Evolutionary conservation across 192 early-diverging fungal species (phyloP), one percentile per base, ranked within the genome.

Genomic region (Dimargaris verticillata): DNA sequence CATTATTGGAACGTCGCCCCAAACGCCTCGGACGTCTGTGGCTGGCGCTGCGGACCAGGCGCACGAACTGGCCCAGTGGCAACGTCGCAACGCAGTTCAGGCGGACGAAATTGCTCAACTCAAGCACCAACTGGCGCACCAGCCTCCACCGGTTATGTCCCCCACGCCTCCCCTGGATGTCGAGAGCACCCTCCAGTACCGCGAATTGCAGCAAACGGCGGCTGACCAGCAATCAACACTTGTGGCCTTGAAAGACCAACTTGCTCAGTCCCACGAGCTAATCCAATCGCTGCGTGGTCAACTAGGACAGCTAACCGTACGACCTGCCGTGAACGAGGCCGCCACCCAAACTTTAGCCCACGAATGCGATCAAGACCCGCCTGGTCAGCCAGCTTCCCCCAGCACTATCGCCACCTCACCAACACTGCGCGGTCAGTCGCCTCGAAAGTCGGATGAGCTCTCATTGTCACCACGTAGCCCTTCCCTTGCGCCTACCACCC

Each of bases 1-100:
- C 29, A 41, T 59, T 13, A 59, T 59, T 20, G 29, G 57, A 14
- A 42, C n/a, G 2, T 59, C 57, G 20, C 57, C 57, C 29, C 24
- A 43, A 33, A 25, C 51, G 1, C 20, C 51, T 25, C 18, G 18
- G 20, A 17, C 47, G 20, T 17, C 47, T 3, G 47, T 22, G 47
- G 20, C 11, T 17, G 20, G 47, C 11, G 15, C 47, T 5, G 4
- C 12, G 12, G 47, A 22, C 20, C 18, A 48, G 47, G 47, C 47
- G 47, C 18, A 22, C 18, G 47, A 48, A 22, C 15, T 20, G 18
- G 47, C 47, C 47, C 2, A 48, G 18, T 22, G 20, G 47, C 18
- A 48, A 48, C 47, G 15, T 48, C 47, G 20, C 47, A 17, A 48
- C 22, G 51, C 51, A 4, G 12, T 13, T 25, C 51, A 52, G 12